phyloP scores from a whole-genome alignment of 2,329 filamentous ascomycete genomes.

The Ambrosiella beaveri region DNA sequence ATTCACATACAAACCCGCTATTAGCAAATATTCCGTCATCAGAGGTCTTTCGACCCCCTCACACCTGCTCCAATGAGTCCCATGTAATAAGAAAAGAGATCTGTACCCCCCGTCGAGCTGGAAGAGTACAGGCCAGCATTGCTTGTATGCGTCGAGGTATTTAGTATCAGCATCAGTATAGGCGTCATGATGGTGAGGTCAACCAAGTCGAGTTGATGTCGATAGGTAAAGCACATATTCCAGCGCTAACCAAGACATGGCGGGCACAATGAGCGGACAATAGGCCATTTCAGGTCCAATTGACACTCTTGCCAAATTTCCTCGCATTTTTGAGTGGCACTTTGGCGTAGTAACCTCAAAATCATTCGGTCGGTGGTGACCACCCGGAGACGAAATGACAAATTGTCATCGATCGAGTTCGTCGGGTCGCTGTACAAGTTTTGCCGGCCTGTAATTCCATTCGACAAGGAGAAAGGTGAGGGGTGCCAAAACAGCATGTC shows the following conservation, averaged over 20 bases:
- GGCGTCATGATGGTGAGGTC: not conserved
- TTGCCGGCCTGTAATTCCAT: not conserved
- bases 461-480: not conserved
- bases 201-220: not conserved
- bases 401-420: not conserved
- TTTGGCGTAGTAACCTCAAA: not conserved
- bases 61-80: slow-evolving; percentile 40
- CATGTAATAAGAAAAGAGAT: slow-evolving; percentile 15
- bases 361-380: not conserved
- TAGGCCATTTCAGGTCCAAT: not conserved
- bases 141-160: slow-evolving; percentile 16
- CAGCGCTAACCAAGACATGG: not conserved
- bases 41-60: slow-evolving; percentile 58
- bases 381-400: too few species aligned
- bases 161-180: not conserved
- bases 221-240: not conserved
- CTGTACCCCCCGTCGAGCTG: not conserved
- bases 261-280: not conserved
- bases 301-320: not conserved
- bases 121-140: slow-evolving; percentile 9
- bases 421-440: not conserved
- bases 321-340: not conserved
- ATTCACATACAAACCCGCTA: slow-evolving; percentile 28
- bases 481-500: not conserved
- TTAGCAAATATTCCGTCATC: slow-evolving; percentile 60